Base-by-base conservation (phyloP, 2,329 filamentous ascomycete species). In the Calonectria leucothoes region DNA sequence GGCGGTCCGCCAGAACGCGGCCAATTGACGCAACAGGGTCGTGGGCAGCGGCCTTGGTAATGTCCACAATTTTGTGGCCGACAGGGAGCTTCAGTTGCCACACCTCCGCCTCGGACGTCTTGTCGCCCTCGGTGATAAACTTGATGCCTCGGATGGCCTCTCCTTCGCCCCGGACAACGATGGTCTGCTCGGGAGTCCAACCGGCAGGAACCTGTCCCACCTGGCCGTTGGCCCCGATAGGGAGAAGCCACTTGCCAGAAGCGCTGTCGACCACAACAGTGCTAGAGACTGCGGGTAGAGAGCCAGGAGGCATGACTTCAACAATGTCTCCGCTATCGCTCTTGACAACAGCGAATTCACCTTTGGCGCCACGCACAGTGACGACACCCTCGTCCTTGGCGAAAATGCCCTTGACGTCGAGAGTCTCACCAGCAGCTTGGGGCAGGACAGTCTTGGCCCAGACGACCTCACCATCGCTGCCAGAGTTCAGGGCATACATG, bases 21-120 rank as follows among this genome's bases (percentile, higher is more conserved):
- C 97, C 97, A 78, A 99, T 98, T 0, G 97, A 98, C 4, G 97
- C 96, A 61, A 98, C 93, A 0, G 95, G 95, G 79, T 99, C 96
- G 76, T 96, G 93, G 3, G 90, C 82, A 12, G 95, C 92, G 61
- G 93, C 90, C 23, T 92, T 89, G 3, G 92, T 93, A 48, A 97
- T 88, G 55, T 89, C 87, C 8, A 93, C 87, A 68, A 98, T 91
- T 72, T 88, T 91, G 82, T 97, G 91, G 14, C 91, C 92, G 2
- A 87, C 81, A 0, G 91, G 88, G 11, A 94, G 90, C 29, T 90
- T 84, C 79, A 98, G 95, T 35, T 89, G 91, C 97, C 97, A 99
- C 0, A 90, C 80, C 82, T 89, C 84, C 75, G 91, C 80, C 74
- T 87, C 85, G 25, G 84, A 80, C 7, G 87, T 82, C 68, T 85